A percentile compares a stretch with the other conserved stretches of the same genome.
phyloP scores from a whole-genome alignment of 208 protist species.

The Acanthamoeba triangularis region DNA sequence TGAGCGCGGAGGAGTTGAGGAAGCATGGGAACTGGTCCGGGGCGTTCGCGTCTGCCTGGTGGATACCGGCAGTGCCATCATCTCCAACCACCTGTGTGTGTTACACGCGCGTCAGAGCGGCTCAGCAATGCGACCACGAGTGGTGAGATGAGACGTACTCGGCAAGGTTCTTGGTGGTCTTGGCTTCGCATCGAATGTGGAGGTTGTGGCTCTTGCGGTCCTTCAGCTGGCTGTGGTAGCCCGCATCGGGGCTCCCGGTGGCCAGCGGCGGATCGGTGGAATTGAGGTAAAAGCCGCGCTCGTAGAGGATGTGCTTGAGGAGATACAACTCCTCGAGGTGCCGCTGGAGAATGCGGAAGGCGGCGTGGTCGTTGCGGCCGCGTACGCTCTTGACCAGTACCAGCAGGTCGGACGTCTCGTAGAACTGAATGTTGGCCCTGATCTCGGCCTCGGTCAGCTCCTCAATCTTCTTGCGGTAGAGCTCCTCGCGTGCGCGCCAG shows the following conservation, averaged over 20 bases:
- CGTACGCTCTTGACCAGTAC: conserved; percentile 43
- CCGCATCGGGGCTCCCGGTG: neutral
- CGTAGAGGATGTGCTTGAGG: conserved; percentile 77
- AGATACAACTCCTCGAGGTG: conserved; percentile 74
- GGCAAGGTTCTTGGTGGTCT: conserved; percentile 48
- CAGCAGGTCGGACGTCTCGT: conserved; percentile 69
- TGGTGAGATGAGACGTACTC: conserved; percentile 42
- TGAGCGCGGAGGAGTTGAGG: neutral
- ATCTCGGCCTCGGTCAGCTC: conserved; percentile 63
- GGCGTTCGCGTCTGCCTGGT: conserved; percentile 18
- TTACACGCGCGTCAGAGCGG: neutral
- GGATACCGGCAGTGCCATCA: conserved; percentile 27
- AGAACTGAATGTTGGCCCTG: conserved; percentile 67
- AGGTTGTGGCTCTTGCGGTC: conserved; percentile 46
- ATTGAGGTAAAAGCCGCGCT: conserved; percentile 69
- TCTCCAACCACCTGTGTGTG: conserved; percentile 21
- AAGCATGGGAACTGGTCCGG: neutral
- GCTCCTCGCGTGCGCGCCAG: conserved; percentile 52
- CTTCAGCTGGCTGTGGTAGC: neutral
- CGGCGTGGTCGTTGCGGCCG: conserved; percentile 66
- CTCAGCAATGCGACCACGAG: neutral
- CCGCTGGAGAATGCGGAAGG: conserved; percentile 72
- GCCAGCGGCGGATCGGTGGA: neutral
- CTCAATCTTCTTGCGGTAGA: conserved; percentile 66
- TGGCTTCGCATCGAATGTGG: conserved; percentile 48